Percentiles rank a stretch among this genome's conserved stretches.
Evolutionary conservation across 169 alveolate genomes (phyloP).

Genomic region (Cryptosporidium felis): DNA sequence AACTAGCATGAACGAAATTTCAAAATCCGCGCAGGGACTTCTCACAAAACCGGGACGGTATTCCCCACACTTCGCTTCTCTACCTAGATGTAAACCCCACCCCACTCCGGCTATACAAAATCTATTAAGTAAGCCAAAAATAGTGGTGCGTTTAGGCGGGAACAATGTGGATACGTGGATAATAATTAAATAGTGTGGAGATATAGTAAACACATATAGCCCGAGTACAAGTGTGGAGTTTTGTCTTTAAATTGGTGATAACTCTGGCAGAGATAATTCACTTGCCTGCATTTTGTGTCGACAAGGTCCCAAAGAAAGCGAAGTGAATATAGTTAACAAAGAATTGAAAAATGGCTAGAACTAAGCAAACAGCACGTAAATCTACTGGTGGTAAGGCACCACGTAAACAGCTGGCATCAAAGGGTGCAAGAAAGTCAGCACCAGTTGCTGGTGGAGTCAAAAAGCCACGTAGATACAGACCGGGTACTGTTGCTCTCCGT

Average conservation of each 20-base stretch:
- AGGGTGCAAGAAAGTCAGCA: constrained; percentile 96
- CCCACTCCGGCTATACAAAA: too few relatives aligned
- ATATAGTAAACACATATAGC: background rate
- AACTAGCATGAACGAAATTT: too few relatives aligned
- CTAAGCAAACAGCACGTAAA: constrained; percentile 97
- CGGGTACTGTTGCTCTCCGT: constrained; percentile 98
- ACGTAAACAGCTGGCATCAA: constrained; percentile 93
- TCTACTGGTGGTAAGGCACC: constrained; percentile 97
- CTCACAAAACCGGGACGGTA: too few relatives aligned
- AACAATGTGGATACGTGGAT: constrained; percentile 41
- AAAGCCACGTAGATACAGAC: constrained; percentile 96
- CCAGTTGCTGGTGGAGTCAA: constrained; percentile 91
- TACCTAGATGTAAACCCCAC: too few relatives aligned
- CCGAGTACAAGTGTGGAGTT: constrained; percentile 53
- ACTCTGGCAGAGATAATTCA: background rate
- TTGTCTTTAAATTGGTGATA: background rate
- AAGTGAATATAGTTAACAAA: constrained; percentile 4
- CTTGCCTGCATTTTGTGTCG: constrained; percentile 74
- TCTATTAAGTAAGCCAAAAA: background rate
- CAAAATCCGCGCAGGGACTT: too few relatives aligned
- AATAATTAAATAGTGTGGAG: constrained; percentile 48
- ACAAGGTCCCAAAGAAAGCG: constrained; percentile 71
- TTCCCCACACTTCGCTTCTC: too few relatives aligned
- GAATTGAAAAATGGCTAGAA: constrained; percentile 92
- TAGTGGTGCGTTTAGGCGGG: constrained; percentile 42